These are phyloP conservation scores for Rhynchosporium agropyri DNA, from an alignment of 2,329 filamentous ascomycete genomes.

Conservation along the genomic window DNA sequence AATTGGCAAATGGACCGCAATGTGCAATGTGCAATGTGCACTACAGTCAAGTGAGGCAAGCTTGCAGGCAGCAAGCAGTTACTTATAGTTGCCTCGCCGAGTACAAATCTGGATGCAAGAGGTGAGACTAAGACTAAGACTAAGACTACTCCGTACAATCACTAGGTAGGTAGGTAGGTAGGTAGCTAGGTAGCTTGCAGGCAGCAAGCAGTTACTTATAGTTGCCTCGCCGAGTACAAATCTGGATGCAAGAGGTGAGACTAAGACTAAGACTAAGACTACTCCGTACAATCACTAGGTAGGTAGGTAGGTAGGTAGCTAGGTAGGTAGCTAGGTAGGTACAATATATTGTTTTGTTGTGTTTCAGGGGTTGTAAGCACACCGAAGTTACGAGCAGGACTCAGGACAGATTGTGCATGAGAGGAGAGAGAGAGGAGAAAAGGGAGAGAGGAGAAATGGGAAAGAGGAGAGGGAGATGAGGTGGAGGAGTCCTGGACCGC, in stretches of 20 bases:
- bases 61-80: not conserved
- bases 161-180: not conserved
- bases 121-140: constrained; percentile 6
- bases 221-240: constrained; percentile 12
- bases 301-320: not conserved
- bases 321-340: not conserved
- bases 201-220: not conserved
- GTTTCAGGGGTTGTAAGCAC: too few relatives aligned
- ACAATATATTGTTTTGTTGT: not conserved
- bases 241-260: constrained; percentile 11
- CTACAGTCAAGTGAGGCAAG: not conserved
- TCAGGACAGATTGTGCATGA: too few relatives aligned
- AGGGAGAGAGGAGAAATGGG: too few relatives aligned
- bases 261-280: constrained; percentile 9
- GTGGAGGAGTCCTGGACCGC: too few relatives aligned
- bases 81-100: constrained; percentile 1
- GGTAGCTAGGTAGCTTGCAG: not conserved
- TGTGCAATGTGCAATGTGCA: too few relatives aligned
- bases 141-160: constrained; percentile 5
- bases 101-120: constrained; percentile 14
- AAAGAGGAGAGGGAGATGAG: too few relatives aligned
- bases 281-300: not conserved
- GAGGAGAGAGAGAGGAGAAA: not conserved
- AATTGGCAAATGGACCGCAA: too few relatives aligned
- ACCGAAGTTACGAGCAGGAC: too few relatives aligned